These are phyloP conservation scores for Heracleum sosnowskyi DNA, from an alignment of 129 eudicot species.

Conservation along the genomic window DNA sequence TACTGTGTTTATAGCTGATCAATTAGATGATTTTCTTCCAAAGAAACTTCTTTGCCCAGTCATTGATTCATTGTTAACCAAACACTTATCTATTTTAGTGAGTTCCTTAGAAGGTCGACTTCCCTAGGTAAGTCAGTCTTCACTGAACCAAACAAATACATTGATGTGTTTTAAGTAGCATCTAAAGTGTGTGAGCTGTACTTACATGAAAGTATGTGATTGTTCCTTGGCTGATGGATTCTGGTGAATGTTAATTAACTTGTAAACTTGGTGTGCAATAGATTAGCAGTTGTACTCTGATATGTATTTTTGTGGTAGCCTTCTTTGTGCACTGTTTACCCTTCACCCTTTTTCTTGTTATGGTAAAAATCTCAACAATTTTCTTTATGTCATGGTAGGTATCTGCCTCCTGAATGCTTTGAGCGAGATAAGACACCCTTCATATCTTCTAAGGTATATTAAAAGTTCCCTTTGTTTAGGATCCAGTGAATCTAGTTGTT, in stretches of 20 bases:
- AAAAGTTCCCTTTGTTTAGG: background rate
- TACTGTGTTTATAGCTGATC: background rate
- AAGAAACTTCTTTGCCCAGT: too few relatives aligned
- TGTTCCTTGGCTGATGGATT: background rate
- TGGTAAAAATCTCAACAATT: background rate
- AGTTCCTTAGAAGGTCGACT: too few relatives aligned
- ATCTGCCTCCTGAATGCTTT: conserved; percentile 98
- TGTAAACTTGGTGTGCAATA: background rate
- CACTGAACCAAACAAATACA: too few relatives aligned
- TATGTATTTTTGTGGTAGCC: background rate
- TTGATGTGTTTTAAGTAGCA: too few relatives aligned
- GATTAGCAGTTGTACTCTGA: too few relatives aligned
- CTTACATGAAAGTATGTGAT: background rate
- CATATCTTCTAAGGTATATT: conserved; percentile 82
- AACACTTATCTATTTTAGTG: too few relatives aligned
- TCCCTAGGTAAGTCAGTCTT: too few relatives aligned
- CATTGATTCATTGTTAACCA: too few relatives aligned
- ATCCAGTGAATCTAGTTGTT: background rate
- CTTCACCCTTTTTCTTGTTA: background rate
- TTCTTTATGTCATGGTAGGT: conserved; percentile 41
- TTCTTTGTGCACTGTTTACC: background rate
- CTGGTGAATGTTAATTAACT: background rate
- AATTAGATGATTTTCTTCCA: background rate
- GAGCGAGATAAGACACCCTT: conserved; percentile 82
- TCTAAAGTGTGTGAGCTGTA: background rate